Conservation (phyloP, 345 rosid genomes). For the Turritis glabra region DNA sequence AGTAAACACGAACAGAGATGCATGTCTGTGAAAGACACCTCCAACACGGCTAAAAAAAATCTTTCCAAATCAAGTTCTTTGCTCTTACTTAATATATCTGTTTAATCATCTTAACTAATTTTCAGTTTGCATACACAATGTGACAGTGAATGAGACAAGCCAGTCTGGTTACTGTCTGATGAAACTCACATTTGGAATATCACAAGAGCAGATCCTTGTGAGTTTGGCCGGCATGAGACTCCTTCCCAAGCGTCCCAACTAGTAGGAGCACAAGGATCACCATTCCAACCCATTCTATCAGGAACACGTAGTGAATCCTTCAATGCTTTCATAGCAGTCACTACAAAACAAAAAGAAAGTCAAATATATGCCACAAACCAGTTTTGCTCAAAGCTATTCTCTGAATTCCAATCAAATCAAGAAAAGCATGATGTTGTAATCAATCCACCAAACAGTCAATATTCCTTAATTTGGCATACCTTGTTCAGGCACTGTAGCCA, state of each 20-base stretch:
- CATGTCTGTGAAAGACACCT: not conserved
- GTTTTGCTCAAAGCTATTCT: not conserved
- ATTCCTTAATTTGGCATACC: constrained; percentile 43
- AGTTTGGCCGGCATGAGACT: constrained; percentile 69
- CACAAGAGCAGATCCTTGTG: constrained; percentile 65
- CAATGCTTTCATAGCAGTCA: constrained; percentile 83
- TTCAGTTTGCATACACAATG: not conserved
- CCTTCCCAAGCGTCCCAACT: constrained; percentile 99
- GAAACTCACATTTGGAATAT: constrained; percentile 82
- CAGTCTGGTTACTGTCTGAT: not conserved
- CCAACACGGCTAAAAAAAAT: not conserved
- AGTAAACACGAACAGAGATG: not conserved
- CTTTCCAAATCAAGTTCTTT: not conserved
- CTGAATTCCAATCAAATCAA: not conserved
- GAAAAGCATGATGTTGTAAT: not conserved
- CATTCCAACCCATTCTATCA: constrained; percentile 98
- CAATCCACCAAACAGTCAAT: not conserved
- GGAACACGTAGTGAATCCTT: constrained; percentile 88
- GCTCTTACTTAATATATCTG: not conserved
- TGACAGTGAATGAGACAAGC: not conserved
- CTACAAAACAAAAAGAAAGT: constrained; percentile 42
- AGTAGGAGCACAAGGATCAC: constrained; percentile 99
- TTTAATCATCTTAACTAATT: not conserved
- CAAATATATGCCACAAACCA: not conserved
- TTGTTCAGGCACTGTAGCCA: constrained; percentile 78